These are phyloP conservation scores for Mollisiaceae sp. DNA, from an alignment of 2,329 filamentous ascomycete genomes.

Conservation along the genomic window DNA sequence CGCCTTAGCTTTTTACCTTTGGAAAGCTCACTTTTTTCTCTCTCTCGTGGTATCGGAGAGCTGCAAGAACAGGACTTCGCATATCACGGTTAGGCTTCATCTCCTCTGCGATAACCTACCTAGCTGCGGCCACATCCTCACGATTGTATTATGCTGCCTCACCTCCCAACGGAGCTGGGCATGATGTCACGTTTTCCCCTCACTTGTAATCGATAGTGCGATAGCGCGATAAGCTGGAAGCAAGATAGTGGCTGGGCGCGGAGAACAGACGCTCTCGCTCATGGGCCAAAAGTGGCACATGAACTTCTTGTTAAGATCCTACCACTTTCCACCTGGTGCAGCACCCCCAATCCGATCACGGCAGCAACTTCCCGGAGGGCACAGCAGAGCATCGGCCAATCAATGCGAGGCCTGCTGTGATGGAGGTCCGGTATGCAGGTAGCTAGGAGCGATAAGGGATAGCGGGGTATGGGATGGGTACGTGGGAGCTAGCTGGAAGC, in stretches of 20 bases:
- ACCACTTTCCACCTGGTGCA: too few species aligned
- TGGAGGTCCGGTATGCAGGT: constrained; percentile 6
- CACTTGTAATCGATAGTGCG: neutral
- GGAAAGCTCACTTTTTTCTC: neutral
- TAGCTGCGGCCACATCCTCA: neutral
- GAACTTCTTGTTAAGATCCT: too few species aligned
- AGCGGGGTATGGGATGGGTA: neutral
- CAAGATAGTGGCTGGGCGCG: constrained; percentile 8
- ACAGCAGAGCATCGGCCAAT: constrained; percentile 7
- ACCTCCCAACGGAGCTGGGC: neutral
- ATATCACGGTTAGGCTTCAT: neutral
- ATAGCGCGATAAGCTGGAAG: neutral
- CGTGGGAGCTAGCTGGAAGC: neutral
- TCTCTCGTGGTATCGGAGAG: neutral
- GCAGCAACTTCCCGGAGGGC: neutral
- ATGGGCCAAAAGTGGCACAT: constrained; percentile 6
- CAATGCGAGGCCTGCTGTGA: constrained; percentile 7
- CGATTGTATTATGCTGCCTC: neutral
- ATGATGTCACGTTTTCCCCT: neutral
- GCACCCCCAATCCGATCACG: neutral
- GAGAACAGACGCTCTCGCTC: neutral
- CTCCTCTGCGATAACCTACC: neutral
- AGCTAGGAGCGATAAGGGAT: constrained; percentile 9
- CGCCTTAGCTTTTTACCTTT: neutral
- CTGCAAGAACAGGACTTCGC: neutral